These are phyloP conservation scores for Populus davidiana DNA, from an alignment of 345 rosid genomes.

Conservation along the genomic window DNA sequence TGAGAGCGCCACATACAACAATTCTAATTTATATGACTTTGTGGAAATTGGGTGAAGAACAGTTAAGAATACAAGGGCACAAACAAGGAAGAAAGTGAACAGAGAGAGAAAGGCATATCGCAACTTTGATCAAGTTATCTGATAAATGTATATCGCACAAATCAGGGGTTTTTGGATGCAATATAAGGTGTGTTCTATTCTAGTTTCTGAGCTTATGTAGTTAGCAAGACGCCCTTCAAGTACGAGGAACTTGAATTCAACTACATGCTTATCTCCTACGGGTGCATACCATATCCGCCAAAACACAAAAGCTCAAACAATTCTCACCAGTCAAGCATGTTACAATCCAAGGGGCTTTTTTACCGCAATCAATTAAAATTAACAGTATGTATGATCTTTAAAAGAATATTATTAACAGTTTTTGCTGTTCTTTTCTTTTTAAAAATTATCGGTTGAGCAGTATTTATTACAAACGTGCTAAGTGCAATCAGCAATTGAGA, in stretches of 20 bases:
- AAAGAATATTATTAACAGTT: not conserved
- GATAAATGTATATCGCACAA: not conserved
- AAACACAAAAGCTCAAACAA: not conserved
- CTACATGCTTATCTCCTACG: not conserved
- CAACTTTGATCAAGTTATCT: not conserved
- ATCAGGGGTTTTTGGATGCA: not conserved
- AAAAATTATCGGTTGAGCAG: not conserved
- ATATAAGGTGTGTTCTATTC: not conserved
- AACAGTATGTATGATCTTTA: not conserved
- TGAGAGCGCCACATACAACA: not conserved
- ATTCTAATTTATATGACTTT: not conserved
- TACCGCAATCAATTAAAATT: not conserved
- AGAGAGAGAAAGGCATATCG: not conserved
- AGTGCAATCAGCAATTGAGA: not conserved
- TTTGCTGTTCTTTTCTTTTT: not conserved
- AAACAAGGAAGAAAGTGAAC: not conserved
- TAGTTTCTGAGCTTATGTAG: not conserved
- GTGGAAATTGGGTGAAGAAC: not conserved
- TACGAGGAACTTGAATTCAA: not conserved
- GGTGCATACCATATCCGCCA: not conserved
- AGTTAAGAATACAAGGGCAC: not conserved
- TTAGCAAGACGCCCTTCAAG: not conserved
- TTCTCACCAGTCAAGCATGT: not conserved
- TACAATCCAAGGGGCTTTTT: not conserved
- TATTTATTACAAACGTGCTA: not conserved